These are phyloP conservation scores for Pezicula radicicola DNA, from an alignment of 2,329 filamentous ascomycete genomes.

Conservation along the genomic window DNA sequence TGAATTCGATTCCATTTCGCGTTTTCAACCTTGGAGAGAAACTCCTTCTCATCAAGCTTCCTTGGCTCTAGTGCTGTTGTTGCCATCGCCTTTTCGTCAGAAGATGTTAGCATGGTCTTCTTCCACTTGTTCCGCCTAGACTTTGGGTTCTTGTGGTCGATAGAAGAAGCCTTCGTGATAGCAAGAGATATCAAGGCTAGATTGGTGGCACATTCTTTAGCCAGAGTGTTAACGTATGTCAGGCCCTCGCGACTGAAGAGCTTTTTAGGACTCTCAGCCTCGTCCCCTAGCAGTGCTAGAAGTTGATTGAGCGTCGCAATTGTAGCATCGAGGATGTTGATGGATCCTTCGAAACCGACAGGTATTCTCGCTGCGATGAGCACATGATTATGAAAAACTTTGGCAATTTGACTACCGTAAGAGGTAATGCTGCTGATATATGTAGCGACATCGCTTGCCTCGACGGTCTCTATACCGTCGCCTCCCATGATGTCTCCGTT, in stretches of 20 bases:
- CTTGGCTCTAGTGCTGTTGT: not conserved
- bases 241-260: conserved; percentile 19
- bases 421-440: conserved; percentile 5
- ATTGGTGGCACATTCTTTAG: conserved; percentile 14
- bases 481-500: not conserved
- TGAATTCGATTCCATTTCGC: conserved; percentile 8
- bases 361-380: conserved; percentile 3
- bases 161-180: conserved; percentile 6
- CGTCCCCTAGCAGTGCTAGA: conserved; percentile 8
- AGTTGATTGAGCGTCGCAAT: conserved; percentile 17
- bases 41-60: conserved; percentile 12
- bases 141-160: conserved; percentile 10
- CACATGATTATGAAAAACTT: conserved; percentile 15
- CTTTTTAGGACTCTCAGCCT: conserved; percentile 3
- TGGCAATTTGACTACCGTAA: conserved; percentile 16
- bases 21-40: conserved; percentile 12
- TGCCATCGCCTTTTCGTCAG: not conserved
- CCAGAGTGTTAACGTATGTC: conserved; percentile 16
- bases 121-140: conserved; percentile 10
- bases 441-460: conserved; percentile 1
- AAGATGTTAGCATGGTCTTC: not conserved
- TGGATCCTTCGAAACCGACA: conserved; percentile 11
- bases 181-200: conserved; percentile 11
- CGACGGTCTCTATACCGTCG: conserved; percentile 11
- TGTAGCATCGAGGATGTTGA: conserved; percentile 15